Evolutionary conservation across 169 alveolate genomes (phyloP).

Genomic region (Plasmodium vinckei): DNA sequence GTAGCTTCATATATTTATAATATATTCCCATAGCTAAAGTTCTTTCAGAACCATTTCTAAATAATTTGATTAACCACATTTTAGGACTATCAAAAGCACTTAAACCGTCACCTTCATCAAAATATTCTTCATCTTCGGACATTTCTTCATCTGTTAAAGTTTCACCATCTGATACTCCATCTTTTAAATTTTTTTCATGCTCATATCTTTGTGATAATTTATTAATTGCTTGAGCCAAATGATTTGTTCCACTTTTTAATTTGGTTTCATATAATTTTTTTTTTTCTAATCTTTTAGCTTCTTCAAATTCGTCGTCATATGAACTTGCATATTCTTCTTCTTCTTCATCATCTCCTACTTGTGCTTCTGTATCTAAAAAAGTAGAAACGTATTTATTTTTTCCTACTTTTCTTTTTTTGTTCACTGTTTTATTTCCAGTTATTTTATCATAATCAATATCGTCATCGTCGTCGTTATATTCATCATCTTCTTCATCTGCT

Average conservation of each 20-base stretch:
- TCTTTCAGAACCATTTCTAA: slow-evolving; percentile 82
- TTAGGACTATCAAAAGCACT: slow-evolving; percentile 85
- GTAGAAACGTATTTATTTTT: slow-evolving; percentile 82
- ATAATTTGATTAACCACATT: slow-evolving; percentile 87
- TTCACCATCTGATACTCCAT: slow-evolving; percentile 77
- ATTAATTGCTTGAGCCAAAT: slow-evolving; percentile 88
- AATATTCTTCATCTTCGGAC: slow-evolving; percentile 59
- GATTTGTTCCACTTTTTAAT: slow-evolving; percentile 88
- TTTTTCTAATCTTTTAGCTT: slow-evolving; percentile 82
- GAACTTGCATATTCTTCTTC: slow-evolving; percentile 90
- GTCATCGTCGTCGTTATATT: not conserved
- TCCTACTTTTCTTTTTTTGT: slow-evolving; percentile 19
- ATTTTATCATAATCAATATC: not conserved
- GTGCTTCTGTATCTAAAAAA: slow-evolving; percentile 90
- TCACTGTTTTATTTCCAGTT: slow-evolving; percentile 3
- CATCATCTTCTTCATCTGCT: slow-evolving; percentile 25
- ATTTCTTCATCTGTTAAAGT: slow-evolving; percentile 80
- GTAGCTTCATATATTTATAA: slow-evolving; percentile 84
- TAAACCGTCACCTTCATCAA: slow-evolving; percentile 37
- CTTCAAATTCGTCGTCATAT: slow-evolving; percentile 86
- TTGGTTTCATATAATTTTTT: slow-evolving; percentile 79
- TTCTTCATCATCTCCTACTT: slow-evolving; percentile 84
- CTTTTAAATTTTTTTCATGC: slow-evolving; percentile 84
- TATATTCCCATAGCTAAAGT: slow-evolving; percentile 84
- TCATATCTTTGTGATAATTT: slow-evolving; percentile 88